These are phyloP conservation scores for Arthrobotrys conoides DNA, from an alignment of 2,329 filamentous ascomycete species.

Conservation along the genomic window DNA sequence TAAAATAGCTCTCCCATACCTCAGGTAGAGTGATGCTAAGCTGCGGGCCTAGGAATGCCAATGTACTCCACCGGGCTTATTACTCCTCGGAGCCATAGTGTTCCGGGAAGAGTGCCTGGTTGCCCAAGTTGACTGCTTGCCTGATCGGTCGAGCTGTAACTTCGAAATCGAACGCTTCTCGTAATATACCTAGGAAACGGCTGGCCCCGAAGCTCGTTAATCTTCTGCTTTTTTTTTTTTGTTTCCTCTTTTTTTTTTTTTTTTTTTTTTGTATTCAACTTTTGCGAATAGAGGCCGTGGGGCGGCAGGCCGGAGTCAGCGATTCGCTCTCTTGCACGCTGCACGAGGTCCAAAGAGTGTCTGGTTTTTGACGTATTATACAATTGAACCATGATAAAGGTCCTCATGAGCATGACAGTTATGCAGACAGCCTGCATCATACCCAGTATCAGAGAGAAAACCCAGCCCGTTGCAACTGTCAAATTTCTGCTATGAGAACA, in stretches of 20 bases:
- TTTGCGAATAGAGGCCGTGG: background rate
- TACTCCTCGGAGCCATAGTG: background rate
- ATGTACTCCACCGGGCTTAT: conserved; percentile 12
- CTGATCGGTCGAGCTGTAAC: conserved; percentile 11
- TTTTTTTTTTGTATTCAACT: background rate
- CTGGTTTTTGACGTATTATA: background rate
- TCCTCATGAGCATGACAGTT: background rate
- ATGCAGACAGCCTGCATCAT: background rate
- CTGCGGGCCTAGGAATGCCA: conserved; percentile 17
- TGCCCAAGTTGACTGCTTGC: conserved; percentile 9
- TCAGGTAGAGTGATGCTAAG: background rate
- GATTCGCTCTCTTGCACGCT: background rate
- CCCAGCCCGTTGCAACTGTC: background rate
- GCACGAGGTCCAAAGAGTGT: background rate
- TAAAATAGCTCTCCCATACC: conserved; percentile 13
- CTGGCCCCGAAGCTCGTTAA: background rate
- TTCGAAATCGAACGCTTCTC: background rate
- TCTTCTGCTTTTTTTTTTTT: background rate
- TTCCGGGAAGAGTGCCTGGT: conserved; percentile 15
- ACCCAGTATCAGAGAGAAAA: background rate
- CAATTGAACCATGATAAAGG: background rate
- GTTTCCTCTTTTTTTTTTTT: background rate
- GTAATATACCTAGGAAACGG: background rate
- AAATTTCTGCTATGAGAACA: background rate
- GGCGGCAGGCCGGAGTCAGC: background rate